These are phyloP conservation scores for Plasmodium ovale DNA, from an alignment of 169 alveolate genomes.

Conservation along the genomic window DNA sequence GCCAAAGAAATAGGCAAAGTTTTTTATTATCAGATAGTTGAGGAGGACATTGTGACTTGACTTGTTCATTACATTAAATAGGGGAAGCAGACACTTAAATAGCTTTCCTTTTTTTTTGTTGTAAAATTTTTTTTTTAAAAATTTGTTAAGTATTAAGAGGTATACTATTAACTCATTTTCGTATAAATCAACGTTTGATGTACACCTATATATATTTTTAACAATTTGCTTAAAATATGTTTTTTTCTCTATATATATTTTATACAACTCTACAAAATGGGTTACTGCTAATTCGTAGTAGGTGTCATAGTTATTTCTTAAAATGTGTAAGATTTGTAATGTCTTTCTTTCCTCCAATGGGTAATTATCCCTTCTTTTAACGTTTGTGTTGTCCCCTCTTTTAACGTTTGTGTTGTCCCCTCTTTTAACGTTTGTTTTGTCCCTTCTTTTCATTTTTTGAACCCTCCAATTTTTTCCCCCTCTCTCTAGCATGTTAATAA, in stretches of 20 bases:
- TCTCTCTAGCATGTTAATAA: constrained; percentile 22
- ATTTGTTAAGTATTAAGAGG: constrained; percentile 20
- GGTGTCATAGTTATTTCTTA: constrained; percentile 44
- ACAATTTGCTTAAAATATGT: constrained; percentile 25
- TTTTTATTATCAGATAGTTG: constrained; percentile 19
- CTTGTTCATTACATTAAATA: constrained; percentile 43
- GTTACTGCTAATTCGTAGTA: constrained; percentile 44
- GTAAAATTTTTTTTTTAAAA: constrained; percentile 32
- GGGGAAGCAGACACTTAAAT: constrained; percentile 35
- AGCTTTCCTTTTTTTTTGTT: constrained; percentile 47
- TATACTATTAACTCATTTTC: constrained; percentile 47
- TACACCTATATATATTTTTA: constrained; percentile 45
- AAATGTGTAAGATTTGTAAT: constrained; percentile 33
- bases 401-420: not conserved
- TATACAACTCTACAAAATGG: constrained; percentile 8
- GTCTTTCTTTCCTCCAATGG: not conserved
- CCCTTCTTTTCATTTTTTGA: not conserved
- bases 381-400: not conserved
- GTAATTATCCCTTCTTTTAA: not conserved
- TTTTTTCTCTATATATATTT: constrained; percentile 44
- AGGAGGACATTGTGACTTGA: constrained; percentile 1
- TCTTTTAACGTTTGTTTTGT: not conserved
- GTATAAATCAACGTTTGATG: constrained; percentile 32
- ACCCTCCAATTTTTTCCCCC: not conserved
- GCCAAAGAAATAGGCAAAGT: constrained; percentile 25